Percentiles rank a stretch among this genome's conserved stretches.
Evolutionary conservation across 2,329 filamentous ascomycete genomes (phyloP).

Genomic region (Cercospora nicotianae): DNA sequence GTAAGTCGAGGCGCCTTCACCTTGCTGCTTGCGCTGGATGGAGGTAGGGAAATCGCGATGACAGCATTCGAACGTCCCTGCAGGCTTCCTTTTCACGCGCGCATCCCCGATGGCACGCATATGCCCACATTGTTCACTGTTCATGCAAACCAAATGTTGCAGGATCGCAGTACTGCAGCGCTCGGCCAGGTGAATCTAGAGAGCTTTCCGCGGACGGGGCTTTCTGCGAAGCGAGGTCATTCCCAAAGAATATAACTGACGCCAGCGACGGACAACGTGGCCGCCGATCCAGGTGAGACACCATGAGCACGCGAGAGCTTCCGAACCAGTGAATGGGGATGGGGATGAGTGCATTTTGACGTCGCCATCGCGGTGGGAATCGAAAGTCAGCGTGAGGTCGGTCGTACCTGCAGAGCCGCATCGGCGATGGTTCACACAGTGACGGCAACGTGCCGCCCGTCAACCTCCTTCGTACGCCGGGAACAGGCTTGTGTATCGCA

Average conservation of each 20-base stretch:
- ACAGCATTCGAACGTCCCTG: too few species aligned
- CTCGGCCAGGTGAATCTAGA: not conserved
- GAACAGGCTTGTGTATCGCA: not conserved
- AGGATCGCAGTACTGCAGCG: not conserved
- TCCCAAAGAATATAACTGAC: not conserved
- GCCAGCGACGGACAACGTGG: not conserved
- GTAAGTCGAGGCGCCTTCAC: too few species aligned
- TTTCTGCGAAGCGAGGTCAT: not conserved
- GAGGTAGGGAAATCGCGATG: too few species aligned
- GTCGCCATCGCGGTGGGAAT: not conserved
- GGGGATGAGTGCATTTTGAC: not conserved
- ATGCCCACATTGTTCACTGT: not conserved
- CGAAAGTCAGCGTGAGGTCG: not conserved
- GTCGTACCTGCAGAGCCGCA: conserved; percentile 1
- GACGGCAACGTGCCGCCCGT: conserved; percentile 1
- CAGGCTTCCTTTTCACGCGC: not conserved
- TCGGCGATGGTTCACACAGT: conserved; percentile 12
- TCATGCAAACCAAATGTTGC: not conserved
- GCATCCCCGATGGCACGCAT: not conserved
- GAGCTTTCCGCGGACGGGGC: not conserved
- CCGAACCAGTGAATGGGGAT: not conserved
- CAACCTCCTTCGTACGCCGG: not conserved
- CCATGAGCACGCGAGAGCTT: not conserved
- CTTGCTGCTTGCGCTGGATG: too few species aligned
- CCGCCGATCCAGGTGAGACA: not conserved